These are phyloP conservation scores for Venturia pyrina DNA, from an alignment of 2,329 filamentous ascomycete species.

Conservation along the genomic window DNA sequence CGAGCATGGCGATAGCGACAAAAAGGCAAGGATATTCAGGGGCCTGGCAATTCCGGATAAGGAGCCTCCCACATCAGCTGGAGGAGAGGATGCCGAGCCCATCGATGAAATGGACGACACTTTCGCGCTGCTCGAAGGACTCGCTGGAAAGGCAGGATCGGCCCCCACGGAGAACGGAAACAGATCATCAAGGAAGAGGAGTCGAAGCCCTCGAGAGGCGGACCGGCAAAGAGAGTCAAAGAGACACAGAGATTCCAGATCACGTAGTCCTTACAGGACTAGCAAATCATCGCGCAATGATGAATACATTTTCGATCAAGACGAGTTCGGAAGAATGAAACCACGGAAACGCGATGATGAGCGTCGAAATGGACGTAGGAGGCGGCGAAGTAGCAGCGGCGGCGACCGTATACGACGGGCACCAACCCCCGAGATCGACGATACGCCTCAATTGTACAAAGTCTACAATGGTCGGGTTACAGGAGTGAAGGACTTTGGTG, in stretches of 20 bases:
- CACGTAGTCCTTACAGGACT: neutral
- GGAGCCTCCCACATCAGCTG: conserved; percentile 32
- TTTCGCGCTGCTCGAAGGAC: conserved; percentile 76
- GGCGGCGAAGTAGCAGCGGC: conserved; percentile 33
- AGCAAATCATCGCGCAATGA: conserved; percentile 24
- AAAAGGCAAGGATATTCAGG: conserved; percentile 81
- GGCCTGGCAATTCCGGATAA: conserved; percentile 81
- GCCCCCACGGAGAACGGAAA: conserved; percentile 42
- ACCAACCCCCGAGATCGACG: conserved; percentile 67
- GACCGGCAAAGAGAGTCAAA: conserved; percentile 26
- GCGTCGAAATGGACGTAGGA: conserved; percentile 13
- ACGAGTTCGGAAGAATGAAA: conserved; percentile 46
- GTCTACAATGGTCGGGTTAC: conserved; percentile 85
- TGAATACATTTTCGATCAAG: conserved; percentile 47
- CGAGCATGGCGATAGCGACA: conserved; percentile 43
- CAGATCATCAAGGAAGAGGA: conserved; percentile 39
- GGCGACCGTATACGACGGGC: conserved; percentile 49
- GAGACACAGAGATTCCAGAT: conserved; percentile 2
- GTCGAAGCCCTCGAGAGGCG: conserved; percentile 22
- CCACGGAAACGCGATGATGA: conserved; percentile 26
- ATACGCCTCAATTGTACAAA: conserved; percentile 71
- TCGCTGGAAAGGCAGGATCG: conserved; percentile 59
- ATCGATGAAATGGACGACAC: conserved; percentile 81
- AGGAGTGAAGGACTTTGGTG: conserved; percentile 89
- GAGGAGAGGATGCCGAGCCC: conserved; percentile 40